Evolutionary conservation across 768 basidiomycete species (phyloP).

Genomic region (Mycena alexandri): DNA sequence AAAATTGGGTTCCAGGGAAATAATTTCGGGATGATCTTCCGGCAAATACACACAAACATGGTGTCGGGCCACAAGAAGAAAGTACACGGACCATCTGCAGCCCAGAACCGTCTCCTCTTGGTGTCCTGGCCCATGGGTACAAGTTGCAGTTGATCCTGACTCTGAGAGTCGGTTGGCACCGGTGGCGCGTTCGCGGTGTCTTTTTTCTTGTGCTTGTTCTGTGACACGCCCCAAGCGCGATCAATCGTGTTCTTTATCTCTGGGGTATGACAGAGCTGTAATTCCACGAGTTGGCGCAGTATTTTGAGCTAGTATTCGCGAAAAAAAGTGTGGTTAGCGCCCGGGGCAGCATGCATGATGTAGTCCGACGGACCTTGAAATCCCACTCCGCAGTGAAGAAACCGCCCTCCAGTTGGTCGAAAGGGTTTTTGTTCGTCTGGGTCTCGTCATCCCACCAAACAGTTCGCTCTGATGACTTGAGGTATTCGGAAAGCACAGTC

Average conservation of each 20-base stretch:
- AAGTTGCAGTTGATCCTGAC: conserved; percentile 73
- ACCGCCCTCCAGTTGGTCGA: conserved; percentile 72
- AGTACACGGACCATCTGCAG: conserved; percentile 87
- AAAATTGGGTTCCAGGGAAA: conserved; percentile 53
- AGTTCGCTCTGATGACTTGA: conserved; percentile 80
- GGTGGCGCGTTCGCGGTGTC: conserved; percentile 68
- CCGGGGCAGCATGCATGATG: conserved; percentile 34
- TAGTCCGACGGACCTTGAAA: conserved; percentile 72
- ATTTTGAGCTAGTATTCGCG: conserved; percentile 74
- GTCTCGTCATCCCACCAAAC: conserved; percentile 84
- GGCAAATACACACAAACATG: conserved; percentile 84
- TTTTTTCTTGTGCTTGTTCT: conserved; percentile 88
- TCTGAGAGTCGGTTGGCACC: conserved; percentile 71
- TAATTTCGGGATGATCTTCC: conserved; percentile 53
- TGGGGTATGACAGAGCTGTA: conserved; percentile 78
- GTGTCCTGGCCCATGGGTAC: conserved; percentile 83
- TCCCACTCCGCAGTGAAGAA: conserved; percentile 88
- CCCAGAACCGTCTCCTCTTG: conserved; percentile 85
- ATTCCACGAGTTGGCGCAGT: conserved; percentile 86
- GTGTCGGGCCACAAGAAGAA: conserved; percentile 48
- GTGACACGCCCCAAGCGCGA: conserved; percentile 88
- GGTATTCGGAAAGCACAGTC: conserved; percentile 75
- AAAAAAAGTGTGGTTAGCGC: conserved; percentile 37
- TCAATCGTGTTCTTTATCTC: conserved; percentile 82
- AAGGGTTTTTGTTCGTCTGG: conserved; percentile 79